Conservation (phyloP, 345 rosid species). For the Turnera subulata region DNA sequence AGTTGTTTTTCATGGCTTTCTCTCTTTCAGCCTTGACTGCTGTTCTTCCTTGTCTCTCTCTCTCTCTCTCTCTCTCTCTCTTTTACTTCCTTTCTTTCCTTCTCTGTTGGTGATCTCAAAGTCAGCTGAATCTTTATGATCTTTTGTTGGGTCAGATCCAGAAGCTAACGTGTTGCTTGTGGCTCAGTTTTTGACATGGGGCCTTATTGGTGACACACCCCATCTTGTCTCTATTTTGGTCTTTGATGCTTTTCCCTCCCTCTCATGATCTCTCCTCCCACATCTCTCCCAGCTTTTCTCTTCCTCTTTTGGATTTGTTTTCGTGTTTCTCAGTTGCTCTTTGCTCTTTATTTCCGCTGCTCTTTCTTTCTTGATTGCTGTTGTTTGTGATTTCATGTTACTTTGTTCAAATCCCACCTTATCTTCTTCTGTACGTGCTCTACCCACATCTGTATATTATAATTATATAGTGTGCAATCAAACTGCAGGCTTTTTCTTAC, state of each 20-base stretch:
- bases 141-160: constrained; percentile 53
- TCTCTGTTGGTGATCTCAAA: constrained; percentile 18
- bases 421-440: constrained; percentile 11
- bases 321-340: too few relatives aligned
- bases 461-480: too few relatives aligned
- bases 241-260: constrained; percentile 7
- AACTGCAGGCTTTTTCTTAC: too few relatives aligned
- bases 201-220: constrained; percentile 22
- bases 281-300: constrained; percentile 6
- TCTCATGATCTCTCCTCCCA: constrained; percentile 16
- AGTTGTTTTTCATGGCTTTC: constrained; percentile 9
- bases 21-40: too few relatives aligned
- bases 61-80: too few relatives aligned
- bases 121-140: constrained; percentile 12
- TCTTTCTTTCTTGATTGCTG: constrained; percentile 14
- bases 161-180: constrained; percentile 21
- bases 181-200: constrained; percentile 34
- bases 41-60: too few relatives aligned
- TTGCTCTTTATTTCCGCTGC: background rate
- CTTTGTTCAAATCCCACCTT: constrained; percentile 8
- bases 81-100: constrained; percentile 9
- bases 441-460: constrained; percentile 10
- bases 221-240: constrained; percentile 29
- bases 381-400: constrained; percentile 35
- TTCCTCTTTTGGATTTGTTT: background rate